Evolutionary conservation across 441 rosid species (phyloP).

Genomic region (Eugenia klotzschiana): DNA sequence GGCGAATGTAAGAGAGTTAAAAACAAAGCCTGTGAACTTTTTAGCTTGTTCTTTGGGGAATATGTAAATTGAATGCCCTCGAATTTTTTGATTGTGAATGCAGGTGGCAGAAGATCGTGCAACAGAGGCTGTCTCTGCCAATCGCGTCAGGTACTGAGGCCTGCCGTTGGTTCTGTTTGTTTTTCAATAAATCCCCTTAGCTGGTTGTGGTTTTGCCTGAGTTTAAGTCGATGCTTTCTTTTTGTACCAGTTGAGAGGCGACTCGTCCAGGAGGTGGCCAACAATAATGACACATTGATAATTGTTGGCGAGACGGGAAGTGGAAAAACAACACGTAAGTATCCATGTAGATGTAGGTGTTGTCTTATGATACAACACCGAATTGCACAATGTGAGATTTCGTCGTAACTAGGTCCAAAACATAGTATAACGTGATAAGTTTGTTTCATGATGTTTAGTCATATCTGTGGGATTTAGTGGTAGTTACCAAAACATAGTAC

Average conservation of each 20-base stretch:
- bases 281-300: constrained; percentile 39
- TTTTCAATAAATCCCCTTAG: not conserved
- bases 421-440: not conserved
- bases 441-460: not conserved
- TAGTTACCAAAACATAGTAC: not conserved
- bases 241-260: constrained; percentile 42
- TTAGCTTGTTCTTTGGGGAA: not conserved
- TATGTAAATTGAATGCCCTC: too few species aligned
- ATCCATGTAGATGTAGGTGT: not conserved
- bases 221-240: not conserved
- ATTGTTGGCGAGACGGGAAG: constrained; percentile 95
- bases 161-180: not conserved
- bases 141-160: constrained; percentile 53
- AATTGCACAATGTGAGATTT: too few species aligned
- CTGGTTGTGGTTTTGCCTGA: not conserved
- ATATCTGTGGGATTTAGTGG: not conserved
- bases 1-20: not conserved
- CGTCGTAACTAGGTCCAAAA: not conserved
- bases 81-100: constrained; percentile 3
- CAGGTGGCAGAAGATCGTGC: constrained; percentile 35
- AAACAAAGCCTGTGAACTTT: not conserved
- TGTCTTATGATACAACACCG: not conserved
- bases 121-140: constrained; percentile 69
- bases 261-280: constrained; percentile 55
- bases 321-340: constrained; percentile 91